Evolutionary conservation across 805 yeast genomes (phyloP), one percentile per base, ranked within the genome.

Genomic region (Metschnikowia cerradonensis): DNA sequence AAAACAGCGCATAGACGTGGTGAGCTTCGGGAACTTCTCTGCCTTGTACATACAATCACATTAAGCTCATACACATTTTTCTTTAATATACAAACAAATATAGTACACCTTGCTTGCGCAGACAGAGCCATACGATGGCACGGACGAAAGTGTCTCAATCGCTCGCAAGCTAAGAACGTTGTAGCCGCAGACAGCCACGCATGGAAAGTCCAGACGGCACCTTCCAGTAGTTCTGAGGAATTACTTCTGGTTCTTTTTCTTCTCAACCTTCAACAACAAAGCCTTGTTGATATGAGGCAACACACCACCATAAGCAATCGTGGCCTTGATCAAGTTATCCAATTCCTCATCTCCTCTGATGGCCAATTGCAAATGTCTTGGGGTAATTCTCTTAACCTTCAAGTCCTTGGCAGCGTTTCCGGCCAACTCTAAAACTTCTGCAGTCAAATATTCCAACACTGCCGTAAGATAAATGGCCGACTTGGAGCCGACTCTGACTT

Each of bases 401-500:
- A 64, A 60, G 57, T 64, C 68, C 57, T 64, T 64, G 53, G 68
- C 68, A 6, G 68, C 68, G 31, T 64, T 64, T 15, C 68, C 68
- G 3, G 68, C 68, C 64, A 64, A 64, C 41, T 64, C 68, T 58
- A 64, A 64, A 35, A 64, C 68, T 47, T 64, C 68, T 40, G 68
- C 68, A 4, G 68, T 64, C 56, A 64, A 61, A 44, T 64, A 64
- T 45, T 64, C 68, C 55, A 64, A 63, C 38, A 64, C 68, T 0
- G 68, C 68, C 15, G 68, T 64, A 56, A 64, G 61, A 58, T 64
- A 64, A 49, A 64, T 92, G 45, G 99, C 98, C 40, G 97, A 79
- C 72, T 73, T 86, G 72, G 69, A 87, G 52, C 96, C 96, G 45
- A 90, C 95, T 70, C 96, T 71, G 57, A 80, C 73, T 61, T 80